phyloP scores from a whole-genome alignment of 805 yeast genomes.

The Ogataea haglerorum region DNA sequence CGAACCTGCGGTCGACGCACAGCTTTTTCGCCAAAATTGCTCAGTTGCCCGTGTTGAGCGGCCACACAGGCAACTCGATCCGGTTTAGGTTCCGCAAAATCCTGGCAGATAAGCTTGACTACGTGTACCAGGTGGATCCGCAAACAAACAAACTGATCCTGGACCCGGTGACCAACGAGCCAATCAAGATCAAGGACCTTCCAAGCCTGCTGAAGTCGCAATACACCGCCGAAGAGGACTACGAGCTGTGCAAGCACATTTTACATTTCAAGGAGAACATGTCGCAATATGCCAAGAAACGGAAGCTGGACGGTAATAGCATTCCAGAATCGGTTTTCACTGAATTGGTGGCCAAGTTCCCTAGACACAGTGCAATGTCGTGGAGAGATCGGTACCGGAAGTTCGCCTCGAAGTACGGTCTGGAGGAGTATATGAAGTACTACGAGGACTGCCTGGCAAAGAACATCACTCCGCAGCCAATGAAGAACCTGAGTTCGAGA shows the following conservation, averaged over 20 bases:
- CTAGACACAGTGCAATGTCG: conserved; percentile 62
- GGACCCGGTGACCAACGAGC: conserved; percentile 40
- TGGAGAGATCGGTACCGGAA: conserved; percentile 82
- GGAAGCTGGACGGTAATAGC: conserved; percentile 22
- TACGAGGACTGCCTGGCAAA: conserved; percentile 42
- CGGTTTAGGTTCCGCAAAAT: conserved; percentile 57
- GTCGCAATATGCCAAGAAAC: conserved; percentile 19
- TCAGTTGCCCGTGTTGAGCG: conserved; percentile 41
- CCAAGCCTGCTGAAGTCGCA: conserved; percentile 55
- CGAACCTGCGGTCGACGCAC: conserved; percentile 65
- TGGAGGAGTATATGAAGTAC: conserved; percentile 51
- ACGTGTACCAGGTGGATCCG: conserved; percentile 47
- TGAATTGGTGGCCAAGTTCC: conserved; percentile 36
- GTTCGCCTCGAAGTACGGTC: conserved; percentile 61
- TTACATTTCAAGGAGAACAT: conserved; percentile 22
- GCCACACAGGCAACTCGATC: conserved; percentile 75
- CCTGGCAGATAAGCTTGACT: conserved; percentile 39
- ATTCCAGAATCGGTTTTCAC: conserved; percentile 40
- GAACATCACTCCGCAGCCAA: conserved; percentile 48
- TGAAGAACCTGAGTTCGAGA: conserved; percentile 54
- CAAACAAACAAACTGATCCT: conserved; percentile 39
- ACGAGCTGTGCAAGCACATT: conserved; percentile 43
- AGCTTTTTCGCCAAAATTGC: conserved; percentile 63
- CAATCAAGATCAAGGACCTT: conserved; percentile 38
- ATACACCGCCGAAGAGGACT: conserved; percentile 72